These are phyloP conservation scores for Lotmaria passim DNA, from an alignment of 208 protist genomes.

Conservation along the genomic window DNA sequence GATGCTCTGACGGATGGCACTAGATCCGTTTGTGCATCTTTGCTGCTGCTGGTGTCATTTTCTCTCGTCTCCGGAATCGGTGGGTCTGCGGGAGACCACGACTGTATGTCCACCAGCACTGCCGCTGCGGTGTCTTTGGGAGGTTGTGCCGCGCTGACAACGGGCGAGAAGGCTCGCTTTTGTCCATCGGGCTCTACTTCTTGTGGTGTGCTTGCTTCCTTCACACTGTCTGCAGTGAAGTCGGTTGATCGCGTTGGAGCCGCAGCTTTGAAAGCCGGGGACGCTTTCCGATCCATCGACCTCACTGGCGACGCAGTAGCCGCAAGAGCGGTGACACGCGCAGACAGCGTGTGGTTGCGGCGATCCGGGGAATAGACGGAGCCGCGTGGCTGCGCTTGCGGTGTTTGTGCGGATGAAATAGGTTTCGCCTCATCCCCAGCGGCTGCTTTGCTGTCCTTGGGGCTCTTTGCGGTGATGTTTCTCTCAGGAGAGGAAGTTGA, in stretches of 20 bases:
- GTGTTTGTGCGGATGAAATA: too few relatives aligned
- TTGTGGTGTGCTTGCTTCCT: not conserved
- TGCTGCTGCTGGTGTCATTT: not conserved
- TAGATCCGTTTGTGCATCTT: not conserved
- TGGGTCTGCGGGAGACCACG: slow-evolving; percentile 9
- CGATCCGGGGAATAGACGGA: not conserved
- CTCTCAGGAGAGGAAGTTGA: not conserved
- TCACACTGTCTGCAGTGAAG: not conserved
- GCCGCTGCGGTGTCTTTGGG: not conserved
- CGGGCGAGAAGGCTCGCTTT: not conserved
- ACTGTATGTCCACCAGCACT: not conserved
- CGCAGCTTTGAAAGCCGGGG: not conserved
- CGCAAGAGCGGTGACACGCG: not conserved
- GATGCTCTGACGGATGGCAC: not conserved
- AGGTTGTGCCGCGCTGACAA: not conserved
- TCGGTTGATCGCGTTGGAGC: not conserved
- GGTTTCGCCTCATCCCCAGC: too few relatives aligned
- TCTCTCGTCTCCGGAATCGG: not conserved
- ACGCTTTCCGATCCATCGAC: not conserved
- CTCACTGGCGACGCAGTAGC: not conserved
- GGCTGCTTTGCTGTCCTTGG: too few relatives aligned
- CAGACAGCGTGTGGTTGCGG: too few relatives aligned
- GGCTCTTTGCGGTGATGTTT: too few relatives aligned
- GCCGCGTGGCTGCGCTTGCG: not conserved
- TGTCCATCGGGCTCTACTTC: too few relatives aligned